These are phyloP conservation scores for Arbutus unedo DNA, from an alignment of 148 eudicot species.

Conservation along the genomic window DNA sequence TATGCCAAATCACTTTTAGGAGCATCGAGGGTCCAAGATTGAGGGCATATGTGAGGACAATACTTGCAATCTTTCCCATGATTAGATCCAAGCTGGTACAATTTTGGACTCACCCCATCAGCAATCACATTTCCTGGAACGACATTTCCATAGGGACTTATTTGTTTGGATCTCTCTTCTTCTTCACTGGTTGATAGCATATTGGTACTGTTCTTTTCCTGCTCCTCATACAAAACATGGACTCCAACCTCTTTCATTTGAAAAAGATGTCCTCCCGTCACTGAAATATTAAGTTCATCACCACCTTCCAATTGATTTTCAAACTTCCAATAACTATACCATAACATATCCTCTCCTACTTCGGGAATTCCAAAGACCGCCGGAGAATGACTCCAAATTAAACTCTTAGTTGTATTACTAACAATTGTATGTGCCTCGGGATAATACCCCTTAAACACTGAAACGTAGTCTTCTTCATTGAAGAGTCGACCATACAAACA, in stretches of 20 bases:
- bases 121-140: background rate
- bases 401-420: background rate
- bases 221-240: background rate
- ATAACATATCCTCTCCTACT: background rate
- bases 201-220: background rate
- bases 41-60: no score
- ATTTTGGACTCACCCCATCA: no score
- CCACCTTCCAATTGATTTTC: slow-evolving; percentile 12
- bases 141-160: background rate
- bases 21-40: no score
- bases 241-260: background rate
- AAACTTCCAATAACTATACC: slow-evolving; percentile 12
- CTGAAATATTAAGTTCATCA: background rate
- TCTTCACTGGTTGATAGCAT: background rate
- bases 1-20: no score
- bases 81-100: no score
- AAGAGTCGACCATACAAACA: background rate
- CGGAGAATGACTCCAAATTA: background rate
- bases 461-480: background rate
- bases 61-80: no score
- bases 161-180: background rate
- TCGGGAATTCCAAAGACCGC: background rate
- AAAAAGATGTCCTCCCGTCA: background rate
- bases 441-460: no score
- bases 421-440: background rate